These are phyloP conservation scores for Thozetella sp. DNA, from an alignment of 495 filamentous ascomycete species.

Conservation along the genomic window DNA sequence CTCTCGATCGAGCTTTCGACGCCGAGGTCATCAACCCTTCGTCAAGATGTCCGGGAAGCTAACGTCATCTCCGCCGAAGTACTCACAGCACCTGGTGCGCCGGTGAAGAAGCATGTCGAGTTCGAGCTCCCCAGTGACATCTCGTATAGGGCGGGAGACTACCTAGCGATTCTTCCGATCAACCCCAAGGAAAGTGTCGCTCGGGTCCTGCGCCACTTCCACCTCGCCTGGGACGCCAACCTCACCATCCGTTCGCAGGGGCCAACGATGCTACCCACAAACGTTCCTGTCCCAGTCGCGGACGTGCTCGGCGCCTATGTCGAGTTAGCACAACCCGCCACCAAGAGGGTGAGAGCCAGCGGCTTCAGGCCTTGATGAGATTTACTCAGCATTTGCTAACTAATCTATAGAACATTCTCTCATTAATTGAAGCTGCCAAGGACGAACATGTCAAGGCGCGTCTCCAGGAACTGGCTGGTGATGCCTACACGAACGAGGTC, in stretches of 20 bases:
- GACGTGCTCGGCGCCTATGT: conserved; percentile 71
- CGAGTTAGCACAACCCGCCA: conserved; percentile 71
- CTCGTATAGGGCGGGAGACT: conserved; percentile 73
- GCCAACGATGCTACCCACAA: conserved; percentile 58
- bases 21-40: conserved; percentile 59
- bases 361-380: not conserved
- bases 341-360: conserved; percentile 43
- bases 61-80: conserved; percentile 54
- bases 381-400: not conserved
- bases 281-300: conserved; percentile 57
- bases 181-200: conserved; percentile 62
- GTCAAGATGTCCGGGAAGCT: conserved; percentile 67
- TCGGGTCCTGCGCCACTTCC: conserved; percentile 50
- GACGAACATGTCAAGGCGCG: conserved; percentile 34
- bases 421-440: conserved; percentile 38
- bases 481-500: conserved; percentile 54
- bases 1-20: conserved; percentile 60
- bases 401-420: conserved; percentile 41
- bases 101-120: conserved; percentile 66
- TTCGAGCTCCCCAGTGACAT: conserved; percentile 66
- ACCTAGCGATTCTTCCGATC: conserved; percentile 72
- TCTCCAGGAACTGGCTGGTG: conserved; percentile 49
- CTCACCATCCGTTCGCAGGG: conserved; percentile 43
- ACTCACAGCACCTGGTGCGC: conserved; percentile 56
- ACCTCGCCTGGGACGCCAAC: conserved; percentile 64